Conservation (phyloP, 495 filamentous ascomycete genomes). For the Penicillium parvum region DNA sequence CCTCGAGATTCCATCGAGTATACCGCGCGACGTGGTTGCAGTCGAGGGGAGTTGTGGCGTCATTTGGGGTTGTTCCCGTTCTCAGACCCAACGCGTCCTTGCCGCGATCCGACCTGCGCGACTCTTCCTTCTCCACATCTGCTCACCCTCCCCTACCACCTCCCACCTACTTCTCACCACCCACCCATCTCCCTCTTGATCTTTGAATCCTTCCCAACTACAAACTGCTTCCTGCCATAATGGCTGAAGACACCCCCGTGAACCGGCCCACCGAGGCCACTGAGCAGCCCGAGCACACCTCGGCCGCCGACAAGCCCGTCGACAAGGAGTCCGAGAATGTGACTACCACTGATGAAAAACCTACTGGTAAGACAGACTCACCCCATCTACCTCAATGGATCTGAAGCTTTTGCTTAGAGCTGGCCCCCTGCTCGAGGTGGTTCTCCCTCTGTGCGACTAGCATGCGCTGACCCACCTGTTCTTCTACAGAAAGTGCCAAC, state of each 20-base stretch:
- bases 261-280: conserved; percentile 30
- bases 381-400: not conserved
- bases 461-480: conserved; percentile 22
- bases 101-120: conserved; percentile 31
- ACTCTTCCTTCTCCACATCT: conserved; percentile 44
- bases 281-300: conserved; percentile 33
- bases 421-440: not conserved
- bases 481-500: conserved; percentile 20
- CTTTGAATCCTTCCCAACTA: conserved; percentile 6
- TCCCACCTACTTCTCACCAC: conserved; percentile 17
- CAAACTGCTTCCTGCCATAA: conserved; percentile 22
- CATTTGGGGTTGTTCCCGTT: conserved; percentile 24
- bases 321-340: conserved; percentile 29
- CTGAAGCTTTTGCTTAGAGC: conserved; percentile 1
- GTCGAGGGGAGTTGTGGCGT: conserved; percentile 21
- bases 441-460: conserved; percentile 20
- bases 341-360: conserved; percentile 29
- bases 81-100: conserved; percentile 38
- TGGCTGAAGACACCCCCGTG: conserved; percentile 43
- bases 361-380: conserved; percentile 29
- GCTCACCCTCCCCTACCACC: conserved; percentile 21
- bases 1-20: no score
- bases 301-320: conserved; percentile 26
- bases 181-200: conserved; percentile 16
- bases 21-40: no score